These are phyloP conservation scores for Oryza nivara DNA, from an alignment of 176 grass and related monocot genomes.

Conservation along the genomic window DNA sequence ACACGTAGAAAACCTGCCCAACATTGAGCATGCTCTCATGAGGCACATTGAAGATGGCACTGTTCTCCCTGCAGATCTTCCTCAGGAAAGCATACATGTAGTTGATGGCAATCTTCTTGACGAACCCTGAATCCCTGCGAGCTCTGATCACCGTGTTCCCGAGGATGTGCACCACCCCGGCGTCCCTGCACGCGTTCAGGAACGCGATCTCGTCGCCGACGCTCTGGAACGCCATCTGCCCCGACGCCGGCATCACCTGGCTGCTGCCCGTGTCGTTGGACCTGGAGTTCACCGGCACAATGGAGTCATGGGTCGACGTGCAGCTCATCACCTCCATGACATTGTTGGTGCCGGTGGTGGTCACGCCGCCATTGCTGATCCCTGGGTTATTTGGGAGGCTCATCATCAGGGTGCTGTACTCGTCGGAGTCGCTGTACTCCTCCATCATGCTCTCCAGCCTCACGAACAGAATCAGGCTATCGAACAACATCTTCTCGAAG, in stretches of 20 bases:
- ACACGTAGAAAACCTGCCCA: slow-evolving; percentile 85
- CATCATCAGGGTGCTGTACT: slow-evolving; percentile 40
- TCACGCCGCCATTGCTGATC: slow-evolving; percentile 2
- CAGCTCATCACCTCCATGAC: slow-evolving; percentile 44
- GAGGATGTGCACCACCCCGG: slow-evolving; percentile 85
- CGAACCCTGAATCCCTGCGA: slow-evolving; percentile 50
- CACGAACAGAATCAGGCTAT: slow-evolving; percentile 57
- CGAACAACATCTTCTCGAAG: slow-evolving; percentile 71
- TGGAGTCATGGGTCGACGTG: slow-evolving; percentile 53
- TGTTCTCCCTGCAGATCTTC: slow-evolving; percentile 82
- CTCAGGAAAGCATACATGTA: slow-evolving; percentile 77
- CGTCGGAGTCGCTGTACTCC: slow-evolving; percentile 64
- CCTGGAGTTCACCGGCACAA: slow-evolving; percentile 44
- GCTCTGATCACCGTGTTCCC: slow-evolving; percentile 79
- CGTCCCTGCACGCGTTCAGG: slow-evolving; percentile 64
- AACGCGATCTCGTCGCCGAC: slow-evolving; percentile 63
- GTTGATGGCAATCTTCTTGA: slow-evolving; percentile 71
- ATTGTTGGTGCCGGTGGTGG: not conserved
- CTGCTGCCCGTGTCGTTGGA: slow-evolving; percentile 20
- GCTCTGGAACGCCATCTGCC: slow-evolving; percentile 34
- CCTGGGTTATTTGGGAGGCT: slow-evolving; percentile 5
- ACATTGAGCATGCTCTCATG: slow-evolving; percentile 83
- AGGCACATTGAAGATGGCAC: slow-evolving; percentile 77
- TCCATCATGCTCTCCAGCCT: slow-evolving; percentile 78
- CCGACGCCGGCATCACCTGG: slow-evolving; percentile 39